A percentile compares a stretch with the other conserved stretches of the same genome.
Conservation (phyloP, 768 basidiomycete species). For the Panaeolus cyanescens region DNA sequence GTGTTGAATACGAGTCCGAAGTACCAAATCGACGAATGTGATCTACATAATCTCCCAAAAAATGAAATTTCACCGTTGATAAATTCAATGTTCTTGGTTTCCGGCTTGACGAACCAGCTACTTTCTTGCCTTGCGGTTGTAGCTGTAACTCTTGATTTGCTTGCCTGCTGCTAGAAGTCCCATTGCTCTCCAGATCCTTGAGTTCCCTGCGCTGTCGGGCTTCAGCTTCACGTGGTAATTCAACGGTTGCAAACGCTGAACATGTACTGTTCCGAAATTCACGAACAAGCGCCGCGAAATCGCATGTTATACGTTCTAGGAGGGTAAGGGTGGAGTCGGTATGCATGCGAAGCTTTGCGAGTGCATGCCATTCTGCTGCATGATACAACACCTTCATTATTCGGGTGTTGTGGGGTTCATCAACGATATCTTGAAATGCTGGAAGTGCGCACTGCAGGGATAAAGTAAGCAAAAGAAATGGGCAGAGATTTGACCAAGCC, state of each 20-base stretch:
- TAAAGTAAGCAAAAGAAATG: slow-evolving; percentile 1
- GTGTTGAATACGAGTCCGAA: slow-evolving; percentile 42
- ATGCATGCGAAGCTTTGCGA: slow-evolving; percentile 43
- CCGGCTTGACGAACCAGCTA: neutral
- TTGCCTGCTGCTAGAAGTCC: neutral
- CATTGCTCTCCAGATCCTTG: neutral
- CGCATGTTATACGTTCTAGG: slow-evolving; percentile 23
- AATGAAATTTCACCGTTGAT: slow-evolving; percentile 38
- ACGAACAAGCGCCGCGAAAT: slow-evolving; percentile 27
- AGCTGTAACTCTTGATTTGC: neutral
- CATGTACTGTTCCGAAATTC: slow-evolving; percentile 25
- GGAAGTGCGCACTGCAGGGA: slow-evolving; percentile 37
- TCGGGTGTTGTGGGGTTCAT: slow-evolving; percentile 20
- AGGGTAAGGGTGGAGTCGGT: slow-evolving; percentile 29
- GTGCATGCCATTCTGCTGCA: slow-evolving; percentile 37
- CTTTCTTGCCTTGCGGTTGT: neutral
- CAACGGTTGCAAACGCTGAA: slow-evolving; percentile 25
- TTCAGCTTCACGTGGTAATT: slow-evolving; percentile 39
- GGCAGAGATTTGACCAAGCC: neutral
- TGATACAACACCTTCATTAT: slow-evolving; percentile 35
- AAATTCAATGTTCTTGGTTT: slow-evolving; percentile 27
- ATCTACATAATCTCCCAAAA: slow-evolving; percentile 34
- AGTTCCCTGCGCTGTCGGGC: slow-evolving; percentile 23
- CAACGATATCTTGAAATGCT: slow-evolving; percentile 37
- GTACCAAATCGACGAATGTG: slow-evolving; percentile 32